A percentile compares a stretch with the other conserved stretches of the same genome.
These are phyloP conservation scores for Leccinum pachyderme DNA, from an alignment of 1,284 basidiomycete species.

Conservation along the genomic window DNA sequence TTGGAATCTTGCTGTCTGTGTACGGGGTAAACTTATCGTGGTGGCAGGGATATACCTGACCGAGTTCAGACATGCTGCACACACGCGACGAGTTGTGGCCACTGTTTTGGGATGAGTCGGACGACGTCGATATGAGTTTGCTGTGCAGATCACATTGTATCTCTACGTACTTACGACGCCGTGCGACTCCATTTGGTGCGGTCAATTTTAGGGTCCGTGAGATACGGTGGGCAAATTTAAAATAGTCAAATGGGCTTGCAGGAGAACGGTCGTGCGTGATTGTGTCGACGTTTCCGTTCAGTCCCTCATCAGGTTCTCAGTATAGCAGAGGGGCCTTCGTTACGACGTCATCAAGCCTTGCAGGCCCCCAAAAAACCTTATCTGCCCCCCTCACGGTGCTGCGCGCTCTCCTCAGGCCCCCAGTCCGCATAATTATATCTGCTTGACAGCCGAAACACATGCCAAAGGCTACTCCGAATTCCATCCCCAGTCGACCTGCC, in stretches of 20 bases:
- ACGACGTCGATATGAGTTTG: not conserved
- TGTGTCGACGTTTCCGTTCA: not conserved
- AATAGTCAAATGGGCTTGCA: slow-evolving; percentile 11
- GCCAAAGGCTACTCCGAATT: slow-evolving; percentile 55
- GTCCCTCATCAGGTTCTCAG: slow-evolving; percentile 1
- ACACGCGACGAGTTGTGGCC: slow-evolving; percentile 73
- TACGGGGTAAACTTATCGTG: slow-evolving; percentile 1
- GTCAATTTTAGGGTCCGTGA: slow-evolving; percentile 23
- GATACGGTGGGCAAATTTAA: slow-evolving; percentile 23
- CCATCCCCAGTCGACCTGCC: slow-evolving; percentile 49
- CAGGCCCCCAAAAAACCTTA: not conserved
- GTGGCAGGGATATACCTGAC: slow-evolving; percentile 74
- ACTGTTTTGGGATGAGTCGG: slow-evolving; percentile 61
- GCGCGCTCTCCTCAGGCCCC: not conserved
- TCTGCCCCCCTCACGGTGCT: not conserved
- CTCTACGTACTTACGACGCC: slow-evolving; percentile 10
- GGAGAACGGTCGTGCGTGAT: slow-evolving; percentile 4
- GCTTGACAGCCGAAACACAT: slow-evolving; percentile 37
- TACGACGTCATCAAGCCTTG: not conserved
- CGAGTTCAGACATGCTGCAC: slow-evolving; percentile 71
- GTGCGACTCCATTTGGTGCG: slow-evolving; percentile 14
- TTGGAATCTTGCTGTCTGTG: not conserved
- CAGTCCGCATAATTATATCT: not conserved
- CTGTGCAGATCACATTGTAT: slow-evolving; percentile 3
- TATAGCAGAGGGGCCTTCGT: not conserved